Base-by-base conservation (phyloP, 495 filamentous ascomycete species). In the Podospora bellae-mahoneyi region DNA sequence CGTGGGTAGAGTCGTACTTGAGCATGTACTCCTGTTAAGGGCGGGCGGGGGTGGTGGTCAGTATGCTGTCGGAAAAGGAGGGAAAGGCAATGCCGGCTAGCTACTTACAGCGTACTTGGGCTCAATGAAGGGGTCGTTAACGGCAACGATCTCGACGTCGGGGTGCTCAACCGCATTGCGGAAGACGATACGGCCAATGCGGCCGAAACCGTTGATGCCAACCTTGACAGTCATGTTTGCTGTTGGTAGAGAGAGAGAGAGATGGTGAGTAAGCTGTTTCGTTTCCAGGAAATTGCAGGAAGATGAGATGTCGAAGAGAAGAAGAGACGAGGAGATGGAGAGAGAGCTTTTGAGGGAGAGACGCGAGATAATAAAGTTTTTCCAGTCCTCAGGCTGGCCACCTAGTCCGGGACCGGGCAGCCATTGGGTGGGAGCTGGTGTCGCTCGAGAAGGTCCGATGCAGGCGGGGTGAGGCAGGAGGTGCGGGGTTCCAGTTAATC, bases 111-210 rank as follows among this genome's bases (percentile, higher is more conserved):
- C 95, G 83, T 99, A 99, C 82, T 94, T 86, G 74, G 91, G 86
- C 83, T 98, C 95, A 84, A 99, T 99, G 89, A 99, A 99, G 75
- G 95, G 95, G 79, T 99, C 95, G 86, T 99, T 99, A 85, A 97
- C 92, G 71, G 95, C 94, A 73, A 97, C 92, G 77, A 99, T 85
- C 68, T 96, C 85, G 75, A 97, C 89, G 67, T 93, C 91, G 69
- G 82, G 80, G 80, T 92, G 90, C 87, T 92, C 89, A 74, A 97
- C 78, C 78, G 94, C 94, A 80, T 87, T 83, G 73, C 80, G 77
- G 82, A 84, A 81, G 76, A 93, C 96, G 80, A 99, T 97, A 81
- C 95, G 90, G 72, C 95, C 95, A 82, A 99, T 99, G 82, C 95
- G 94, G 85, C 95, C 95, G 86, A 99, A 99, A 81, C 95, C 95